Conservation (phyloP, 176 grass and related monocot species). For the Secale cereale region DNA sequence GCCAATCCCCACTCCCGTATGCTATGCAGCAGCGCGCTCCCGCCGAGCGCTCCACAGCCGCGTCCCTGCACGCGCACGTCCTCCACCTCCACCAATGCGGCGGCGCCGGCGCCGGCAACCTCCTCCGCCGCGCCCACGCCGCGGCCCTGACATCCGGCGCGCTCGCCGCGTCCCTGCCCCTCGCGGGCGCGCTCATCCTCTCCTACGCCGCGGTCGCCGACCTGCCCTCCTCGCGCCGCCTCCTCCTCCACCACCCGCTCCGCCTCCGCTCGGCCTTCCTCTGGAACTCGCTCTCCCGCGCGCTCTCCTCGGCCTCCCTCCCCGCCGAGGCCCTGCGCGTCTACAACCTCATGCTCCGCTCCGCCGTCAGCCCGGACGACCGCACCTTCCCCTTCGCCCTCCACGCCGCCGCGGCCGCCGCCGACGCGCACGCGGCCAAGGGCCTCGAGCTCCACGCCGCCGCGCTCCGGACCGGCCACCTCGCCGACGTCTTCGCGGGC, state of each 20-base stretch:
- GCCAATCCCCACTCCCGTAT: neutral
- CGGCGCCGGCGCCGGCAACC: neutral
- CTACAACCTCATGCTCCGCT: slow-evolving; percentile 58
- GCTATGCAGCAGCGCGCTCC: neutral
- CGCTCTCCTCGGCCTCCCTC: slow-evolving; percentile 43
- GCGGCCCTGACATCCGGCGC: slow-evolving; percentile 42
- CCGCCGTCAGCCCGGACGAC: slow-evolving; percentile 47
- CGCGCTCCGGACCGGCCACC: slow-evolving; percentile 44
- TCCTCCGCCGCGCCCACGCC: slow-evolving; percentile 37
- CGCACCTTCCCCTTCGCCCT: slow-evolving; percentile 72
- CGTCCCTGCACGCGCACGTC: slow-evolving; percentile 40
- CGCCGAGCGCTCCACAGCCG: neutral
- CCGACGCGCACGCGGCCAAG: slow-evolving; percentile 14
- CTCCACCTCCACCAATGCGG: slow-evolving; percentile 41
- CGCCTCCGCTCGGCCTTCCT: slow-evolving; percentile 48
- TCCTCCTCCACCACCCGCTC: slow-evolving; percentile 46
- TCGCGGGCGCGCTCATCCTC: slow-evolving; percentile 57
- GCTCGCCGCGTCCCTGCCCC: slow-evolving; percentile 35
- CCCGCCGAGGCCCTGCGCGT: slow-evolving; percentile 32
- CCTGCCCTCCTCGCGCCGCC: slow-evolving; percentile 37
- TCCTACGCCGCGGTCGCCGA: slow-evolving; percentile 51
- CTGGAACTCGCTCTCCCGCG: slow-evolving; percentile 84
- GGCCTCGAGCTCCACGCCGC: slow-evolving; percentile 69
- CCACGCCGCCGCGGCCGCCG: slow-evolving; percentile 40
- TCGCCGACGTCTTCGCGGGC: slow-evolving; percentile 51